A percentile compares a stretch with the other conserved stretches of the same genome.
Conservation (phyloP, 805 yeast genomes). For the Zygosaccharomyces lentus region DNA sequence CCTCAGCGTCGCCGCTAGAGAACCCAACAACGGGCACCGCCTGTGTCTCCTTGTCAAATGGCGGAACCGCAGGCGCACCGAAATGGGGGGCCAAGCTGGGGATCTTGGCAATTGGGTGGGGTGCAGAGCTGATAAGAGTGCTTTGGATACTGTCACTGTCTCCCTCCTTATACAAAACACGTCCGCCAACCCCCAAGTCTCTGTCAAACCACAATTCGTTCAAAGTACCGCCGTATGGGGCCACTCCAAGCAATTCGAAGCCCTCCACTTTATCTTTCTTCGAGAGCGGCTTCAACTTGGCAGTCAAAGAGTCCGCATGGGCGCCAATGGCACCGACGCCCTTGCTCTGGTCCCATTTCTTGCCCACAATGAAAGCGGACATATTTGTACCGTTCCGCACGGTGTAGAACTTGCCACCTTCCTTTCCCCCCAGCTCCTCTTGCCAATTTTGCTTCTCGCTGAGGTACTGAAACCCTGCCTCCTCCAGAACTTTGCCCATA, state of each 20-base stretch:
- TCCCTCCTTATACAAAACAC: constrained; percentile 50
- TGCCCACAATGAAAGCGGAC: constrained; percentile 67
- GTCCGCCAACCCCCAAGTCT: constrained; percentile 81
- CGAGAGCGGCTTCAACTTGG: constrained; percentile 68
- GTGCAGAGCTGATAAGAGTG: constrained; percentile 52
- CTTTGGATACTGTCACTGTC: constrained; percentile 37
- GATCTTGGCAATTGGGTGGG: constrained; percentile 70
- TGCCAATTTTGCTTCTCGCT: constrained; percentile 52
- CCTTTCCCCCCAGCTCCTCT: constrained; percentile 17
- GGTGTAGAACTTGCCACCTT: constrained; percentile 59
- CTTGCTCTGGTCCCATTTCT: constrained; percentile 55
- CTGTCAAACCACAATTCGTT: constrained; percentile 73
- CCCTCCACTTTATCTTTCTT: constrained; percentile 61
- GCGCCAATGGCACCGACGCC: constrained; percentile 70
- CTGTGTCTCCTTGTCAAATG: constrained; percentile 72
- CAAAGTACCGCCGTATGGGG: constrained; percentile 76
- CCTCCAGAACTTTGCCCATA: constrained; percentile 46
- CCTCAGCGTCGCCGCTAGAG: constrained; percentile 32
- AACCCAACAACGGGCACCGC: constrained; percentile 77
- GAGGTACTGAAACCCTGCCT: constrained; percentile 60
- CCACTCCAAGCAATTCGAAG: constrained; percentile 73
- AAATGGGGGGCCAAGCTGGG: constrained; percentile 88
- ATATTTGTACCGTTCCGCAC: constrained; percentile 64
- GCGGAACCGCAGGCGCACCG: constrained; percentile 63
- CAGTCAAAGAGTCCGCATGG: constrained; percentile 73